Evolutionary conservation across 2,329 filamentous ascomycete species (phyloP).

Genomic region (Penicillium sp.): DNA sequence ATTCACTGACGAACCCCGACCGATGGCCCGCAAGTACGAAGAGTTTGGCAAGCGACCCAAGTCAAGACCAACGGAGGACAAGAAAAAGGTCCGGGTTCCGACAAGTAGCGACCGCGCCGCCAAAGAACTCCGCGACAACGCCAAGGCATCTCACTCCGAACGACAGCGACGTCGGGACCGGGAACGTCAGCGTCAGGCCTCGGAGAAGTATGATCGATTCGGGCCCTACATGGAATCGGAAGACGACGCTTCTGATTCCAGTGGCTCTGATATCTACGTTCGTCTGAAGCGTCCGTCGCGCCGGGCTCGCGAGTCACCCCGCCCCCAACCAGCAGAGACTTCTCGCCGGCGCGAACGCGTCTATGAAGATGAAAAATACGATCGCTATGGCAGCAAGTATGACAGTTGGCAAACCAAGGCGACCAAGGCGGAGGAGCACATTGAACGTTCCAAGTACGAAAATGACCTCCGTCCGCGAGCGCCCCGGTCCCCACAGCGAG

Average conservation of each 20-base stretch:
- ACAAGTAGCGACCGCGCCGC: constrained; percentile 25
- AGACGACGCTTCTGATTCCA: constrained; percentile 36
- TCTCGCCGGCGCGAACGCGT: constrained; percentile 22
- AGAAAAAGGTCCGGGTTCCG: constrained; percentile 35
- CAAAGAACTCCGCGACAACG: constrained; percentile 35
- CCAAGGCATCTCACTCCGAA: constrained; percentile 33
- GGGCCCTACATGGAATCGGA: constrained; percentile 24
- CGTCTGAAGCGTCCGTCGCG: constrained; percentile 22
- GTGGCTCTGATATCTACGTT: constrained; percentile 22
- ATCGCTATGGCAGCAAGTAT: constrained; percentile 33
- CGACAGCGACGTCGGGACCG: constrained; percentile 41
- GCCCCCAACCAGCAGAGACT: constrained; percentile 20
- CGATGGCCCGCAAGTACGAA: constrained; percentile 41
- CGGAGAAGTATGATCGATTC: constrained; percentile 20
- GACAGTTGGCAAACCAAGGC: constrained; percentile 32
- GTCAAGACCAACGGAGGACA: constrained; percentile 35
- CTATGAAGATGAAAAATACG: constrained; percentile 30
- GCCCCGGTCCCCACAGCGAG: constrained; percentile 35
- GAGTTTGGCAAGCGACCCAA: constrained; percentile 36
- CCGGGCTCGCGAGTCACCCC: constrained; percentile 17
- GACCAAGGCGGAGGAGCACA: constrained; percentile 39
- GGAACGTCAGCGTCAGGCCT: constrained; percentile 27
- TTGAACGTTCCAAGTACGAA: constrained; percentile 34
- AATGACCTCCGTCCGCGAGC: constrained; percentile 26
- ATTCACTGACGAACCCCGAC: constrained; percentile 38